A percentile compares a stretch with the other conserved stretches of the same genome.
phyloP scores from a whole-genome alignment of 2,329 filamentous ascomycete genomes.

The Thelonectria olida region DNA sequence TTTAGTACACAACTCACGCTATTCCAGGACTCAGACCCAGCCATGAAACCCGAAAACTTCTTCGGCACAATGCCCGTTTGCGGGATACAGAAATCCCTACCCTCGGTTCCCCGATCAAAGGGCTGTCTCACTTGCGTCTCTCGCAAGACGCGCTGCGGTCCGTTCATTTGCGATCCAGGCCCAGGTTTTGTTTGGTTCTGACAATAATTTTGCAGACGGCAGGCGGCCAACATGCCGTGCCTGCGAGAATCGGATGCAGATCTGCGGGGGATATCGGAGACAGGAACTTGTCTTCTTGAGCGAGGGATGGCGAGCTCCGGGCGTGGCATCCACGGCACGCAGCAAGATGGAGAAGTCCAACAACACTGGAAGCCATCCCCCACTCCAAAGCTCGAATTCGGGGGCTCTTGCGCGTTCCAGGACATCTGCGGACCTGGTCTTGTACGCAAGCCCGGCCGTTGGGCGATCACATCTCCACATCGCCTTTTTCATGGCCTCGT shows the following conservation, averaged over 20 bases:
- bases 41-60: too few relatives aligned
- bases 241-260: background rate
- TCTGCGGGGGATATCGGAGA: conserved; percentile 4
- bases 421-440: background rate
- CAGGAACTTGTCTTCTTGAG: background rate
- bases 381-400: too few relatives aligned
- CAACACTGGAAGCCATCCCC: background rate
- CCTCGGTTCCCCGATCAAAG: background rate
- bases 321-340: background rate
- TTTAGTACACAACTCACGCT: too few relatives aligned
- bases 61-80: background rate
- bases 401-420: too few relatives aligned
- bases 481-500: background rate
- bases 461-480: background rate
- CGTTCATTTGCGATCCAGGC: too few relatives aligned
- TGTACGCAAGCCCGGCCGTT: background rate
- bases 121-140: conserved; percentile 3
- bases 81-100: background rate
- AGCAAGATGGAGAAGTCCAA: background rate
- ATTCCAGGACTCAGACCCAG: too few relatives aligned
- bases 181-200: too few relatives aligned
- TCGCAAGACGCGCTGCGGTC: conserved; percentile 2
- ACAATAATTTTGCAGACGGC: background rate
- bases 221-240: background rate
- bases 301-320: conserved; percentile 3